phyloP scores from a whole-genome alignment of 2,329 filamentous ascomycete genomes.

The Diaporthe capsici region DNA sequence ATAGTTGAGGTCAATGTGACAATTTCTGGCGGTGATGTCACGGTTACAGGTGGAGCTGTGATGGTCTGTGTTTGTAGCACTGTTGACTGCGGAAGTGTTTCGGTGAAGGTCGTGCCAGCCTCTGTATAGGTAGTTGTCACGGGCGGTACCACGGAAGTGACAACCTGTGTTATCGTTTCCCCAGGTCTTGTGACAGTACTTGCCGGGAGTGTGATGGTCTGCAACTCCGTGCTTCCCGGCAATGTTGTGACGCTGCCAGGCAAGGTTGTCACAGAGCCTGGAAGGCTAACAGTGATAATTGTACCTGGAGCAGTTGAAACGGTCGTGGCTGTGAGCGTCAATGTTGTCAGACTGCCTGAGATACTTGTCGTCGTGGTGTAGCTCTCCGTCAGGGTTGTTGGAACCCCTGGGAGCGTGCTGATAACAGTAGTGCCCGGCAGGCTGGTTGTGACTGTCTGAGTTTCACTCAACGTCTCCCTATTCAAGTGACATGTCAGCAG shows the following conservation, averaged over 20 bases:
- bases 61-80: constrained; percentile 30
- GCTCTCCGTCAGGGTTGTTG: constrained; percentile 41
- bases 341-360: constrained; percentile 28
- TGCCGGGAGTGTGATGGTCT: constrained; percentile 33
- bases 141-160: constrained; percentile 43
- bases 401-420: constrained; percentile 2
- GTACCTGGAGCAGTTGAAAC: constrained; percentile 31
- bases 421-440: background rate
- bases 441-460: background rate
- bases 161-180: constrained; percentile 24
- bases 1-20: constrained; percentile 52
- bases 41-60: constrained; percentile 44
- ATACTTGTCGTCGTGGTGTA: constrained; percentile 39
- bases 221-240: constrained; percentile 29
- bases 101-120: constrained; percentile 13
- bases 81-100: constrained; percentile 2
- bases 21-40: constrained; percentile 45
- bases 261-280: constrained; percentile 43
- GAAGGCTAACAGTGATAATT: constrained; percentile 37
- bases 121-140: constrained; percentile 18
- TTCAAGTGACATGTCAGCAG: background rate
- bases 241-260: constrained; percentile 32
- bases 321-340: constrained; percentile 39
- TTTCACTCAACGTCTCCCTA: constrained; percentile 22
- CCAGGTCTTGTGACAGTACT: constrained; percentile 41